Conservation (phyloP, 1,284 basidiomycete species). For the Heliocybe sulcata region DNA sequence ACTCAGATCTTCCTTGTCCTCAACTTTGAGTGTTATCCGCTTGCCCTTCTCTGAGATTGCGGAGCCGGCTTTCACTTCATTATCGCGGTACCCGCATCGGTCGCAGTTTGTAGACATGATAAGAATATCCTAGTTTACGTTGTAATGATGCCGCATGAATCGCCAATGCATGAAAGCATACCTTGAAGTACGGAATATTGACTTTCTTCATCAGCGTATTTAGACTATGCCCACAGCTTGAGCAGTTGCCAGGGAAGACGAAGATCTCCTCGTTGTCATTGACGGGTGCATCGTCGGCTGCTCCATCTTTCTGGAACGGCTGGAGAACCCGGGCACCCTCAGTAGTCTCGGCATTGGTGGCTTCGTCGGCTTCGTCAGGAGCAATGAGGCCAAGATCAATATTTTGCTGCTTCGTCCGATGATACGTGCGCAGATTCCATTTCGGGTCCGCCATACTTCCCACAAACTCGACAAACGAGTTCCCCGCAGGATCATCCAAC, state of each 20-base stretch:
- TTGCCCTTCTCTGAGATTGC: constrained; percentile 86
- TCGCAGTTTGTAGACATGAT: constrained; percentile 99
- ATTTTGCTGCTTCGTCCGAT: constrained; percentile 82
- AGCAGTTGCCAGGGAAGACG: constrained; percentile 85
- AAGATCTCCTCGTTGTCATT: constrained; percentile 77
- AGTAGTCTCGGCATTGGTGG: constrained; percentile 11
- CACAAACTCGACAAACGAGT: constrained; percentile 88
- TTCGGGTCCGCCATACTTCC: constrained; percentile 81
- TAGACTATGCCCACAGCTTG: constrained; percentile 79
- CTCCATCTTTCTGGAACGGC: constrained; percentile 23
- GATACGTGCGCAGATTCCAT: constrained; percentile 89
- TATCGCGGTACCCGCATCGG: constrained; percentile 92
- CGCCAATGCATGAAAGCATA: constrained; percentile 21
- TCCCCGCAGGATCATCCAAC: constrained; percentile 92
- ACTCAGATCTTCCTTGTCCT: constrained; percentile 91
- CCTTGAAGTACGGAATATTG: constrained; percentile 97
- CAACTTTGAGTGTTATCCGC: constrained; percentile 83
- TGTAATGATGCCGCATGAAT: background rate
- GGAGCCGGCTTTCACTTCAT: constrained; percentile 93
- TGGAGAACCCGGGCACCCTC: constrained; percentile 14
- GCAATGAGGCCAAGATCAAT: constrained; percentile 68
- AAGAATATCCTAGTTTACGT: constrained; percentile 68
- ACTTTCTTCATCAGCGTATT: constrained; percentile 96
- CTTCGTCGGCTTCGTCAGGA: constrained; percentile 27
- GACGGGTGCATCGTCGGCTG: constrained; percentile 26